These are phyloP conservation scores for Coffea canephora DNA, from an alignment of 257 asterid species.

Conservation along the genomic window DNA sequence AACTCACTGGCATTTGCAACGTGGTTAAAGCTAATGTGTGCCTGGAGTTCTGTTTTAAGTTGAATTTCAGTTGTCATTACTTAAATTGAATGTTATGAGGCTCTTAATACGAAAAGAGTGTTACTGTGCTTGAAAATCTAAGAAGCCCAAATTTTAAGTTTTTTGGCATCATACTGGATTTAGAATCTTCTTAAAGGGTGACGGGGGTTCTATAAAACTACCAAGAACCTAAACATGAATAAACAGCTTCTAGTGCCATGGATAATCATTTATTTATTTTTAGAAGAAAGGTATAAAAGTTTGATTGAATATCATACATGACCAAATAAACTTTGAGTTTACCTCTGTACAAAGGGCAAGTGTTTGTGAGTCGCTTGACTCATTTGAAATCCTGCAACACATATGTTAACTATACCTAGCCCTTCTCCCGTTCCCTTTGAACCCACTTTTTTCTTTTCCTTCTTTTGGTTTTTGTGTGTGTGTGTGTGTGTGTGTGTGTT, in stretches of 20 bases:
- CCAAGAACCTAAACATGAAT: neutral
- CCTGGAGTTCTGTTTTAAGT: too few species aligned
- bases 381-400: too few species aligned
- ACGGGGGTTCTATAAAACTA: too few species aligned
- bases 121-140: neutral
- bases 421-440: neutral
- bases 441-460: neutral
- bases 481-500: too few species aligned
- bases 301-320: neutral
- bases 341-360: neutral
- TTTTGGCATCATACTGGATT: neutral
- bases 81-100: neutral
- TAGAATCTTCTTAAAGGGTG: neutral
- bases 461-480: neutral
- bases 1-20: neutral
- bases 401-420: neutral
- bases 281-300: neutral
- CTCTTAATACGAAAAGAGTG: neutral
- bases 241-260: neutral
- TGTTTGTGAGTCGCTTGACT: neutral
- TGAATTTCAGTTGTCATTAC: neutral
- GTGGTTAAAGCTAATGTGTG: too few species aligned
- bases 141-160: too few species aligned
- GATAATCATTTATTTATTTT: neutral
- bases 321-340: neutral